Conservation (phyloP, 176 grass and related monocot species). For the Pontederia paniculata region DNA sequence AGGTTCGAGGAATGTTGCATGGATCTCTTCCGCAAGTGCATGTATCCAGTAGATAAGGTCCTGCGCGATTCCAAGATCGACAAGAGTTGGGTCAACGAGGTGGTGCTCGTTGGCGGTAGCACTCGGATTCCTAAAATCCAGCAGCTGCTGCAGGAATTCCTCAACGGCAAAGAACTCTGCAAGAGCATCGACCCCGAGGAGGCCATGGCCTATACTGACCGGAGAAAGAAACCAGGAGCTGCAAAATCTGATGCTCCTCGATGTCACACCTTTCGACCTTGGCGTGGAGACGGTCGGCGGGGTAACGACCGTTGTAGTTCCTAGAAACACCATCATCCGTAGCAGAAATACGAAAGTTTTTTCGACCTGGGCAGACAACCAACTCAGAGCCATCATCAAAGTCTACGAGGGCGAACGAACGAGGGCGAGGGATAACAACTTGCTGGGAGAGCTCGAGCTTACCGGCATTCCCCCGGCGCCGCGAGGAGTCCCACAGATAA, state of each 20-base stretch:
- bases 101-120: conserved; percentile 17
- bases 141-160: conserved; percentile 74
- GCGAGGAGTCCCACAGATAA: conserved; percentile 15
- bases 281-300: conserved; percentile 13
- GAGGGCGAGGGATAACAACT: conserved; percentile 11
- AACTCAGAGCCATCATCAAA: conserved; percentile 8
- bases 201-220: conserved; percentile 34
- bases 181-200: conserved; percentile 98
- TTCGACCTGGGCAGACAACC: conserved; percentile 18
- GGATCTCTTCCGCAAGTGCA: conserved; percentile 15
- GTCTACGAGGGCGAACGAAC: conserved; percentile 22
- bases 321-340: conserved; percentile 15
- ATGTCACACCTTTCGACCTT: conserved; percentile 12
- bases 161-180: conserved; percentile 94
- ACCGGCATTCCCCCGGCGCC: conserved; percentile 16
- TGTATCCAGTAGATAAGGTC: conserved; percentile 12
- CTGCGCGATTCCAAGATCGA: conserved; percentile 16
- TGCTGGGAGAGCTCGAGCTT: conserved; percentile 20
- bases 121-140: conserved; percentile 17
- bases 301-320: conserved; percentile 14
- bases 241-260: conserved; percentile 23
- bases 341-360: conserved; percentile 19
- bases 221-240: conserved; percentile 17
- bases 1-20: conserved; percentile 16
- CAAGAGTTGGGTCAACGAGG: conserved; percentile 15